Conservation (phyloP, 257 asterid genomes). For the Fraxinus quadrangulata region DNA sequence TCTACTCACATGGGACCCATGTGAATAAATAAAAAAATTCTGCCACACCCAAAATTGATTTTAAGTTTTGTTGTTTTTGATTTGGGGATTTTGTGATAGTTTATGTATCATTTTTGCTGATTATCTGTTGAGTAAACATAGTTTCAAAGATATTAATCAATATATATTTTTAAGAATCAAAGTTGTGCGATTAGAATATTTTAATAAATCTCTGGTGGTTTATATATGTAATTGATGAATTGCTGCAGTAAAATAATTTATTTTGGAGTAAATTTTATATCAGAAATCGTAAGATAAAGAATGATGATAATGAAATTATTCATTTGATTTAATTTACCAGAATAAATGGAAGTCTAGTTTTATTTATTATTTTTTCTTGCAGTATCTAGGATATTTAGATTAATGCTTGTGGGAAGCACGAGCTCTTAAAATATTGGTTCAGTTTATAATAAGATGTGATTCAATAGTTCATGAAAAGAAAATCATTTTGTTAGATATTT, state of each 20-base stretch:
- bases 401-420: neutral
- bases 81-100: too few relatives aligned
- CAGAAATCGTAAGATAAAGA: too few relatives aligned
- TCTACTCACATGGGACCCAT: too few relatives aligned
- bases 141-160: conserved; percentile 14
- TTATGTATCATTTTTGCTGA: neutral
- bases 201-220: neutral
- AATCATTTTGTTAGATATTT: neutral
- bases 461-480: neutral
- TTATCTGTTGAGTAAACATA: conserved; percentile 13
- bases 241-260: neutral
- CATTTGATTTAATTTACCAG: neutral
- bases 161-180: neutral
- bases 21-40: too few relatives aligned
- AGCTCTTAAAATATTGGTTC: neutral
- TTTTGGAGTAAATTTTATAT: too few relatives aligned
- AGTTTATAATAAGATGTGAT: neutral
- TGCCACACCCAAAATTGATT: conserved; percentile 39
- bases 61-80: conserved; percentile 14
- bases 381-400: neutral
- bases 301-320: too few relatives aligned
- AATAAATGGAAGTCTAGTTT: neutral
- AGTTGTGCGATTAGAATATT: too few relatives aligned
- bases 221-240: neutral
- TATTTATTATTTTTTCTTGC: neutral